phyloP scores from a whole-genome alignment of 1,284 basidiomycete genomes.

The Ustilago loliicola region DNA sequence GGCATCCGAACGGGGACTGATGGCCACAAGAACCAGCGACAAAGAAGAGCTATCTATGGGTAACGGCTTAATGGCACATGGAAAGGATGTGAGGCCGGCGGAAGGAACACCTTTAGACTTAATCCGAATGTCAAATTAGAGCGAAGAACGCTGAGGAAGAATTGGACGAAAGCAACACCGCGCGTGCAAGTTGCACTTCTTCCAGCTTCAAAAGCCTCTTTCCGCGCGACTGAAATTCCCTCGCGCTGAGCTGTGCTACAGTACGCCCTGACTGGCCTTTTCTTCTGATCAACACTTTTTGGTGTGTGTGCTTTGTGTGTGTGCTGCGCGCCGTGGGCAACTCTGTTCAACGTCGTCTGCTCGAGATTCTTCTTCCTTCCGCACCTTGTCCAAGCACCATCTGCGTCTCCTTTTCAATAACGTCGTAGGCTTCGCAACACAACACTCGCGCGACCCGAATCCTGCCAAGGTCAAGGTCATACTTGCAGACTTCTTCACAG shows the following conservation, averaged over 20 bases:
- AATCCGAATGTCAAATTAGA: no score
- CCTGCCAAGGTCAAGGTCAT: no score
- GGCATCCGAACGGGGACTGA: no score
- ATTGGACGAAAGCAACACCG: constrained; percentile 10
- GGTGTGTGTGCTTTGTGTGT: neutral
- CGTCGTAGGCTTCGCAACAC: neutral
- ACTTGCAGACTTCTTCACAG: neutral
- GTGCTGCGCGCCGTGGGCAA: neutral
- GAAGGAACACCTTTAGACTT: neutral
- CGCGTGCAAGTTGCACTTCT: constrained; percentile 4
- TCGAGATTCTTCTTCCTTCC: neutral
- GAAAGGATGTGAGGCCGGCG: neutral
- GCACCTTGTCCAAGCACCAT: constrained; percentile 8
- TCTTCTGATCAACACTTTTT: constrained; percentile 39
- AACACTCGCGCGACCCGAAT: no score
- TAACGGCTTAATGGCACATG: no score
- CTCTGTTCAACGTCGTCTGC: neutral
- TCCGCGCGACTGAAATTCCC: constrained; percentile 11
- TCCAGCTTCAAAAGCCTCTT: neutral
- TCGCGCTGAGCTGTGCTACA: neutral
- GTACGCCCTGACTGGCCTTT: no score
- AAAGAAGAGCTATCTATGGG: no score
- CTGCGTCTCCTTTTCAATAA: neutral
- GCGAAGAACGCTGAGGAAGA: constrained; percentile 7
- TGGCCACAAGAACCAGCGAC: no score